phyloP scores from a whole-genome alignment of 306 rosid species.

The Dalbergia cultrata region DNA sequence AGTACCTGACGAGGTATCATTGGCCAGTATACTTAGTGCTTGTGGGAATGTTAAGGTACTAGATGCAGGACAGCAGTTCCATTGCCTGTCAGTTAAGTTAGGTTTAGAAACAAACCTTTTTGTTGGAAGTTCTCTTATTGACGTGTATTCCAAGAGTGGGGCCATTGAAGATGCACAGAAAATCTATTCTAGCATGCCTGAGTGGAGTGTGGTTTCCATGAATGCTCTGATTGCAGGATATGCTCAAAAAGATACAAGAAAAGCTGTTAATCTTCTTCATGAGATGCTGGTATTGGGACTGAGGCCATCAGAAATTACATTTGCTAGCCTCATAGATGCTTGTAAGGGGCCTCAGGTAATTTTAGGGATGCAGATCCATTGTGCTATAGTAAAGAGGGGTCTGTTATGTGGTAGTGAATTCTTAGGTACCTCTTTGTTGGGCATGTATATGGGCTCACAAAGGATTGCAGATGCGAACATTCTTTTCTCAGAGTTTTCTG shows the following conservation, averaged over 20 bases:
- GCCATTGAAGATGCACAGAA: slow-evolving; percentile 57
- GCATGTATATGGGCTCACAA: slow-evolving; percentile 72
- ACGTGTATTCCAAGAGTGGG: slow-evolving; percentile 84
- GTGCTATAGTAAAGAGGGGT: slow-evolving; percentile 62
- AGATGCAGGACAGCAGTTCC: slow-evolving; percentile 68
- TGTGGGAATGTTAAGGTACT: slow-evolving; percentile 70
- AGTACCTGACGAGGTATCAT: slow-evolving; percentile 78
- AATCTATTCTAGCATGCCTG: slow-evolving; percentile 67
- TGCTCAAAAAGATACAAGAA: slow-evolving; percentile 55
- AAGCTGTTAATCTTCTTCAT: slow-evolving; percentile 62
- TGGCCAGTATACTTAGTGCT: slow-evolving; percentile 86
- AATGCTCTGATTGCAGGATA: slow-evolving; percentile 83
- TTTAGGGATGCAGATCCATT: slow-evolving; percentile 78
- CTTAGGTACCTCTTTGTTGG: slow-evolving; percentile 69
- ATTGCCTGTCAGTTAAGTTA: slow-evolving; percentile 70
- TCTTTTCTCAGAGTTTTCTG: slow-evolving; percentile 72
- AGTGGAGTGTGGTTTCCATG: slow-evolving; percentile 65
- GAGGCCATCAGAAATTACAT: slow-evolving; percentile 75
- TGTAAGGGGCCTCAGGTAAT: slow-evolving; percentile 58
- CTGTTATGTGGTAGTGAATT: slow-evolving; percentile 68
- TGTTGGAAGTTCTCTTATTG: slow-evolving; percentile 82
- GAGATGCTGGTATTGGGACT: slow-evolving; percentile 68
- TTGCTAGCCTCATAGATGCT: slow-evolving; percentile 72
- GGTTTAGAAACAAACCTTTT: slow-evolving; percentile 77
- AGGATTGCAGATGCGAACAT: slow-evolving; percentile 62